phyloP scores from a whole-genome alignment of 768 basidiomycete species.

The Paxillus involutus region DNA sequence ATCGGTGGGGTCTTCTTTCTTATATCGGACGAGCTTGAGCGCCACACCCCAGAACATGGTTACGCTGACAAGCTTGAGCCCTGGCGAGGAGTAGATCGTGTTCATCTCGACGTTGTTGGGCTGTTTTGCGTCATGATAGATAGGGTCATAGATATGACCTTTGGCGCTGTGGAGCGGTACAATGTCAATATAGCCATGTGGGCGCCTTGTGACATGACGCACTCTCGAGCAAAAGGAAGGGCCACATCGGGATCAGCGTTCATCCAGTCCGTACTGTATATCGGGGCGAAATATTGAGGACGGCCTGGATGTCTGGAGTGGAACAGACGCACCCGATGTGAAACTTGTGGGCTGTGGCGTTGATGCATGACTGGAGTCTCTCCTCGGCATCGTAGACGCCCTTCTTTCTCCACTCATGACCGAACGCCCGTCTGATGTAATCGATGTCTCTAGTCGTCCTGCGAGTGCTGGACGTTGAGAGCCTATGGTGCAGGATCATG shows the following conservation, averaged over 20 bases:
- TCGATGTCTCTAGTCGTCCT: conserved; percentile 67
- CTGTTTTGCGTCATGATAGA: conserved; percentile 52
- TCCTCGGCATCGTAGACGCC: conserved; percentile 53
- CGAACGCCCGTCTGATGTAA: conserved; percentile 62
- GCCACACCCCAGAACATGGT: conserved; percentile 73
- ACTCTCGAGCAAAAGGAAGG: conserved; percentile 65
- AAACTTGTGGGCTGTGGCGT: conserved; percentile 49
- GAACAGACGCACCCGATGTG: conserved; percentile 41
- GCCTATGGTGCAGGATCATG: conserved; percentile 62
- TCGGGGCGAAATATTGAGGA: neutral
- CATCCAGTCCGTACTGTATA: conserved; percentile 61
- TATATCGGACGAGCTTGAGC: conserved; percentile 69
- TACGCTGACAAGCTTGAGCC: conserved; percentile 58
- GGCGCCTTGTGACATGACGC: conserved; percentile 1
- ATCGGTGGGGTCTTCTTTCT: conserved; percentile 61
- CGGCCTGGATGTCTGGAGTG: neutral
- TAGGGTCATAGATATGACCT: conserved; percentile 52
- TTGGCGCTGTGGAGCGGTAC: conserved; percentile 11
- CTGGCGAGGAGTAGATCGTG: conserved; percentile 57
- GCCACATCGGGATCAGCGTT: conserved; percentile 73
- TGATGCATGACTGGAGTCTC: conserved; percentile 56
- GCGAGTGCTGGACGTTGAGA: conserved; percentile 40
- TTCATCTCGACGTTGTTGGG: conserved; percentile 51
- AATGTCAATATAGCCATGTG: conserved; percentile 6
- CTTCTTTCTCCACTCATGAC: conserved; percentile 47